Conservation (phyloP, 768 basidiomycete species). For the Cystobasidium onofrii region DNA sequence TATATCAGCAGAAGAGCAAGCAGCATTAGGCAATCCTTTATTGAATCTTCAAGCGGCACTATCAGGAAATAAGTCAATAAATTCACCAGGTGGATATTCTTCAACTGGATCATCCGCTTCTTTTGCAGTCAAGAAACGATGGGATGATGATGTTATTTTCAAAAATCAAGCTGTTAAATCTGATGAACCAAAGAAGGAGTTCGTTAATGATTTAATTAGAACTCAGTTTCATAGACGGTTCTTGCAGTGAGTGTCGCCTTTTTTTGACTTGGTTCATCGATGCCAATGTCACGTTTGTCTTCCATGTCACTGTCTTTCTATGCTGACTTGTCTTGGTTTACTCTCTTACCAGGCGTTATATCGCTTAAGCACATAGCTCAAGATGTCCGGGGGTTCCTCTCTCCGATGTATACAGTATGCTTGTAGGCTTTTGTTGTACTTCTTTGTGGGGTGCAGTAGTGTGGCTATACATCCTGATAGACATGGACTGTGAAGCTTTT, state of each 20-base stretch:
- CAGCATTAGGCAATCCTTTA: conserved; percentile 70
- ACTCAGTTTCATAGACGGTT: conserved; percentile 94
- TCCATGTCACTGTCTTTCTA: background rate
- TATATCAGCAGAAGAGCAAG: conserved; percentile 62
- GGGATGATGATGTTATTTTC: conserved; percentile 75
- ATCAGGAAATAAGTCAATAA: conserved; percentile 59
- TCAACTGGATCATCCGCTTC: conserved; percentile 31
- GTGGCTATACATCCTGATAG: too few species aligned
- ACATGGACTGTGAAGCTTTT: too few species aligned
- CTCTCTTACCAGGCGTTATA: background rate
- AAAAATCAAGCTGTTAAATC: conserved; percentile 85
- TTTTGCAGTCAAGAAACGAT: conserved; percentile 38
- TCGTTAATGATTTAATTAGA: conserved; percentile 89
- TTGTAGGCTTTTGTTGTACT: background rate
- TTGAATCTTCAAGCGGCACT: conserved; percentile 85
- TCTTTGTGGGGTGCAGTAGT: too few species aligned
- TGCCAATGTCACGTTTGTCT: too few species aligned
- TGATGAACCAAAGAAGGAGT: conserved; percentile 61
- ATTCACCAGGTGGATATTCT: conserved; percentile 51
- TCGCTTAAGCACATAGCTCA: too few species aligned
- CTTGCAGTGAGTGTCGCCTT: conserved; percentile 55
- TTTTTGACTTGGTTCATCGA: too few species aligned
- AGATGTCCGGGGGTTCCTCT: too few species aligned
- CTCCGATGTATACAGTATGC: too few species aligned
- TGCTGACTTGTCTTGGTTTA: background rate